phyloP scores from a whole-genome alignment of 768 basidiomycete species.

The Auricularia heimuer region DNA sequence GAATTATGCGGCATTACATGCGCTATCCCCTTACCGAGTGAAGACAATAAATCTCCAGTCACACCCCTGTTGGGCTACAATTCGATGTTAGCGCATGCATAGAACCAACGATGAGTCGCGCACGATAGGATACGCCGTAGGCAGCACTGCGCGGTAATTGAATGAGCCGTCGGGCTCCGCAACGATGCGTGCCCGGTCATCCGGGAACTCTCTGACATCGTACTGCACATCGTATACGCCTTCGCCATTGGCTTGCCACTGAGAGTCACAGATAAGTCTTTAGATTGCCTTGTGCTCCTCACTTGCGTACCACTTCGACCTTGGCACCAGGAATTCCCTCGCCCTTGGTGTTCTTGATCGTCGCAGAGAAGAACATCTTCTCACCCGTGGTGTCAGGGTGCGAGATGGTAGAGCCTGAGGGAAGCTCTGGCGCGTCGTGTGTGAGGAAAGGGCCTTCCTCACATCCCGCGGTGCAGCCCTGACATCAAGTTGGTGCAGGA shows the following conservation, averaged over 20 bases:
- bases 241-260: conserved; percentile 34
- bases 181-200: conserved; percentile 23
- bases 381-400: conserved; percentile 22
- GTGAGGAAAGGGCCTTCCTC: conserved; percentile 28
- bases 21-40: conserved; percentile 10
- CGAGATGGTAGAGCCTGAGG: conserved; percentile 19
- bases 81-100: not conserved
- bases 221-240: conserved; percentile 29
- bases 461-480: conserved; percentile 25
- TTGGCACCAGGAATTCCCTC: conserved; percentile 22
- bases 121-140: conserved; percentile 25
- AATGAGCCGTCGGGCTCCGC: conserved; percentile 22
- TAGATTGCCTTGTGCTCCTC: not conserved
- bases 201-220: conserved; percentile 7
- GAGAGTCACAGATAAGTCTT: not conserved
- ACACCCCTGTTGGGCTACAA: conserved; percentile 22
- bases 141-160: conserved; percentile 24
- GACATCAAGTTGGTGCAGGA: not conserved
- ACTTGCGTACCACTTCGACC: conserved; percentile 23
- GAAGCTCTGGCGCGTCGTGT: conserved; percentile 21
- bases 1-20: not conserved
- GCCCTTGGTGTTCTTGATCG: conserved; percentile 26
- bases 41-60: conserved; percentile 20
- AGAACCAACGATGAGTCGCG: conserved; percentile 1
- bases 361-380: conserved; percentile 26